These are phyloP conservation scores for Apiospora aurea DNA, from an alignment of 2,329 filamentous ascomycete species.

Conservation along the genomic window DNA sequence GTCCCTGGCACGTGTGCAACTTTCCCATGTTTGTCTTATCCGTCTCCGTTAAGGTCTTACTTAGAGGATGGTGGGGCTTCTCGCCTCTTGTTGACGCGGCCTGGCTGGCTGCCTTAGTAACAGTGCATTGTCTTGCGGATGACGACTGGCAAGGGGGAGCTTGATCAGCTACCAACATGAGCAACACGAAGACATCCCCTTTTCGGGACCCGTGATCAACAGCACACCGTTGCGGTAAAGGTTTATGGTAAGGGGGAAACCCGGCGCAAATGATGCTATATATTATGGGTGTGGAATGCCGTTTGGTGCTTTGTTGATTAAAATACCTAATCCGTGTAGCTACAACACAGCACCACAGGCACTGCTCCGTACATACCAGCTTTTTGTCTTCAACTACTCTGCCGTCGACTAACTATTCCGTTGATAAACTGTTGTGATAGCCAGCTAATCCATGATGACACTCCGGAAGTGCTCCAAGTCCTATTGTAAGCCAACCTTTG, in stretches of 20 bases:
- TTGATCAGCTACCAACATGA: background rate
- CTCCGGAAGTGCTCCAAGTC: no score
- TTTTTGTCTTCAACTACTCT: no score
- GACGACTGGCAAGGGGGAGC: conserved; percentile 7
- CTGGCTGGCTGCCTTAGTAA: conserved; percentile 13
- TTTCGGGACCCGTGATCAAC: background rate
- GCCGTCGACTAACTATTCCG: no score
- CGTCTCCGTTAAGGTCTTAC: conserved; percentile 13
- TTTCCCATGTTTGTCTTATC: conserved; percentile 19
- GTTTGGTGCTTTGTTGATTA: background rate
- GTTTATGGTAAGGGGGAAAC: background rate
- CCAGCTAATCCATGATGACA: no score
- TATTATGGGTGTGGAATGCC: background rate
- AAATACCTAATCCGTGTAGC: background rate
- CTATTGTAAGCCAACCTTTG: no score
- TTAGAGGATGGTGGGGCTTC: conserved; percentile 11
- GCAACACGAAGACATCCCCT: background rate
- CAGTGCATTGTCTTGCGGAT: background rate
- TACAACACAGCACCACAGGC: no score
- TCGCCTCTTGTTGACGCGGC: conserved; percentile 21
- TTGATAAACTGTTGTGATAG: no score
- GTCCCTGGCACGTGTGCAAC: conserved; percentile 17
- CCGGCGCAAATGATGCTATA: background rate
- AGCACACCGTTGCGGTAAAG: background rate
- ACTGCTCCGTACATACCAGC: no score